Evolutionary conservation across 768 basidiomycete genomes (phyloP), one percentile per base, ranked within the genome.

Genomic region (Boletus tomentosulus): DNA sequence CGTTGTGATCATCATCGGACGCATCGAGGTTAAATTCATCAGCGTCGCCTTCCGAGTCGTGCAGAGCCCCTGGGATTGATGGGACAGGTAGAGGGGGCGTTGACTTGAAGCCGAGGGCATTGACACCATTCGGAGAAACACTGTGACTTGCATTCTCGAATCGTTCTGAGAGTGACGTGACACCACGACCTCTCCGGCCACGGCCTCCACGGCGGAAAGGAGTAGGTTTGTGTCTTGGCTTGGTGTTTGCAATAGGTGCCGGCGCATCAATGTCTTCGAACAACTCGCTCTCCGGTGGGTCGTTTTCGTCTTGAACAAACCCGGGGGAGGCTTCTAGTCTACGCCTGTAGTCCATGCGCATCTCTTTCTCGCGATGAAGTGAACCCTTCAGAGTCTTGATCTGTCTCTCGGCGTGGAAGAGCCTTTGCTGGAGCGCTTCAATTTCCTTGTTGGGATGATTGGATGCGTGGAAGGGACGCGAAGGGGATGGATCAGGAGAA

Each of bases 331-430:
- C 71, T 49, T 78, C 78, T 25, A 86, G 70, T 64, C 76, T 78
- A 52, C 83, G 74, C 63, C 73, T 75, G 54, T 82, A 82, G 50
- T 86, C 85, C 65, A 91, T 81, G 33, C 86, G 82, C 51, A 84
- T 73, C 73, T 90, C 86, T 73, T 92, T 93, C 78, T 94, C 92
- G 54, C 91, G 78, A 63, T 84, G 82, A 49, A 94, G 67, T 1
- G 85, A 84, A 46, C 86, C 82, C 63, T 90, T 89, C 56, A 94
- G 80, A 15, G 91, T 92, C 57, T 76, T 80, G 63, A 94, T 86
- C 63, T 92, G 91, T 55, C 92, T 76, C 67, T 94, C 90, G 4
- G 92, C 89, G 68, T 93, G 91, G 11, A 89, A 87, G 34, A 94
- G 76, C 27, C 86, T 78, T 63, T 92, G 86, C 55, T 91, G 86